phyloP scores from a whole-genome alignment of 306 rosid species.

The Ziziphus jujuba region DNA sequence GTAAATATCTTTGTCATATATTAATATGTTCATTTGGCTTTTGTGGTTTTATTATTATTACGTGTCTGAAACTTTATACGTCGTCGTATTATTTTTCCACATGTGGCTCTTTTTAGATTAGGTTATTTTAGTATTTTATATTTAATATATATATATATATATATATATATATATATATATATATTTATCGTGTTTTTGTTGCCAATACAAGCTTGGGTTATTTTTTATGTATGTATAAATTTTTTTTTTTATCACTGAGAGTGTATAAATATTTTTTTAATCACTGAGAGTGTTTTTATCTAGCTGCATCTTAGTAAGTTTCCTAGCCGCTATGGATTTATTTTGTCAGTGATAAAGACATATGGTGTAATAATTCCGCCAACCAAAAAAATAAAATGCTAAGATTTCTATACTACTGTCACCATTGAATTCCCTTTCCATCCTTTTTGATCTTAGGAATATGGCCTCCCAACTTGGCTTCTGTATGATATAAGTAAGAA shows the following conservation, averaged over 20 bases:
- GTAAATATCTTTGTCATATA: conserved; percentile 29
- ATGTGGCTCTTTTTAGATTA: neutral
- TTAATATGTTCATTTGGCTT: conserved; percentile 6
- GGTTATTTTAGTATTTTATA: neutral
- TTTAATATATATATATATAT: neutral
- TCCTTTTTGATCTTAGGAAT: no score
- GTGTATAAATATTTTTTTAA: no score
- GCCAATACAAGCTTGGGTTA: neutral
- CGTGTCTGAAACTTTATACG: conserved; percentile 19
- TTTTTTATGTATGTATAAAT: no score
- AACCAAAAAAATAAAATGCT: neutral
- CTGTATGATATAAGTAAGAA: no score
- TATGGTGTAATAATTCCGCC: neutral
- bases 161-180: neutral
- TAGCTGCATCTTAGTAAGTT: conserved; percentile 9
- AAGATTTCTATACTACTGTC: no score
- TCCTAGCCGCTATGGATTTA: neutral
- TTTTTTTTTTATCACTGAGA: no score
- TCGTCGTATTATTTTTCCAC: neutral
- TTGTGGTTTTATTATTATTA: neutral
- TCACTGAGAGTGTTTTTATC: neutral
- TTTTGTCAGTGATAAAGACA: neutral
- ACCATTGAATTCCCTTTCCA: no score
- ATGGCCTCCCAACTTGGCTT: no score
- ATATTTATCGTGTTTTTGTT: conserved; percentile 1